Conservation (phyloP, 768 basidiomycete genomes). For the Tulasnella sp. region DNA sequence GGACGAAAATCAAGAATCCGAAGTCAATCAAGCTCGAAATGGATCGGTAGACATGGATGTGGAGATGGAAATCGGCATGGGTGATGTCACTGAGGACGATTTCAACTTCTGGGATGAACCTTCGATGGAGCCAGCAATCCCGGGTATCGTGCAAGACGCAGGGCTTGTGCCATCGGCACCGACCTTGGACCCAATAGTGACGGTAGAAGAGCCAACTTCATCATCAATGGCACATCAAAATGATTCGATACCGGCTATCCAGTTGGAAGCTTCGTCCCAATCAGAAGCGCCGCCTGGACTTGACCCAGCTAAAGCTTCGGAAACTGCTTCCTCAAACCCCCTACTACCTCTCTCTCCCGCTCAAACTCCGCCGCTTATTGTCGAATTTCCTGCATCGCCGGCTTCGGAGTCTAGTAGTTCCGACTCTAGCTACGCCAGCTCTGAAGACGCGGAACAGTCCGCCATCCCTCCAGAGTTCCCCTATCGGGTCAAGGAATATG, state of each 20-base stretch:
- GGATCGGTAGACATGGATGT: conserved; percentile 15
- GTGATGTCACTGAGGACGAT: conserved; percentile 64
- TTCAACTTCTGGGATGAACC: conserved; percentile 70
- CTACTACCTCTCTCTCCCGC: background rate
- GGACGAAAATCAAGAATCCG: background rate
- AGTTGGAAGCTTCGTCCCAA: background rate
- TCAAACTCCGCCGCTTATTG: background rate
- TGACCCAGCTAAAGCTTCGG: background rate
- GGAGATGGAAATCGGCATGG: conserved; percentile 21
- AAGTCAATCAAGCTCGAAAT: conserved; percentile 18
- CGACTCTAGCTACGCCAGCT: background rate
- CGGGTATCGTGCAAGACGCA: background rate
- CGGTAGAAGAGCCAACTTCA: background rate
- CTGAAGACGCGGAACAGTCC: conserved; percentile 13
- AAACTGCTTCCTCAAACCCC: background rate
- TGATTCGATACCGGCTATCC: background rate
- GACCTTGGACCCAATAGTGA: background rate
- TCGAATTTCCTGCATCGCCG: conserved; percentile 1
- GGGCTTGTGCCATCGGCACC: background rate
- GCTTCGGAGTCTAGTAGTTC: background rate
- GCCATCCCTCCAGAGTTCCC: conserved; percentile 7
- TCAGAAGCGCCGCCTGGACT: background rate
- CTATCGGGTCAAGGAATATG: background rate
- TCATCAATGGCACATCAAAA: background rate
- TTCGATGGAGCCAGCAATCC: background rate